A percentile compares a stretch with the other conserved stretches of the same genome.
Evolutionary conservation across 306 rosid species (phyloP).

Genomic region (Fragaria iinumae): DNA sequence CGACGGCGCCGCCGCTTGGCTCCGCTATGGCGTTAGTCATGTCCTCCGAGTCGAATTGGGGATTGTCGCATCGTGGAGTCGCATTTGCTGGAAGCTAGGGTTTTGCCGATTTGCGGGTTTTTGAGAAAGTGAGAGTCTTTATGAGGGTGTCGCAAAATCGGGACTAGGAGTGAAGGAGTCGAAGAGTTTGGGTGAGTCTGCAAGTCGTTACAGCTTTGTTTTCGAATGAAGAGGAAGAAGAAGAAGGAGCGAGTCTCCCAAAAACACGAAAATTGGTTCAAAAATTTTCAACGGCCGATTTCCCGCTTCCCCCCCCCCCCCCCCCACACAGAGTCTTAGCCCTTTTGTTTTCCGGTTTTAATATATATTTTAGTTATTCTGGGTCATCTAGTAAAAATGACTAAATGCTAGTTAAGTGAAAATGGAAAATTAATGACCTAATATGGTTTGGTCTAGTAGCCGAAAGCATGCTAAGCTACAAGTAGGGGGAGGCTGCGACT

Average conservation of each 20-base stretch:
- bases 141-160: neutral
- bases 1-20: constrained; percentile 28
- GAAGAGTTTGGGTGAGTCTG: neutral
- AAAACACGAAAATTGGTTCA: constrained; percentile 19
- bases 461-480: too few relatives aligned
- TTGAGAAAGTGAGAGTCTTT: neutral
- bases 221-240: constrained; percentile 1
- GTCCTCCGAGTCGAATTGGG: constrained; percentile 14
- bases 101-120: constrained; percentile 26
- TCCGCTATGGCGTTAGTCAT: constrained; percentile 55
- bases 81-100: constrained; percentile 44
- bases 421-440: too few relatives aligned
- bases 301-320: constrained; percentile 47
- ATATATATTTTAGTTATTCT: too few relatives aligned
- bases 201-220: neutral
- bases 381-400: too few relatives aligned
- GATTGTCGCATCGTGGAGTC: constrained; percentile 22
- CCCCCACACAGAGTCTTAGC: neutral
- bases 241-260: neutral
- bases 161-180: neutral
- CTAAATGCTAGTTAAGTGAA: too few relatives aligned
- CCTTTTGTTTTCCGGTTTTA: neutral
- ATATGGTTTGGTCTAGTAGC: too few relatives aligned
- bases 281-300: constrained; percentile 27
- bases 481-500: too few relatives aligned